These are phyloP conservation scores for Annulohypoxylon moriforme DNA, from an alignment of 495 filamentous ascomycete genomes.

Conservation along the genomic window DNA sequence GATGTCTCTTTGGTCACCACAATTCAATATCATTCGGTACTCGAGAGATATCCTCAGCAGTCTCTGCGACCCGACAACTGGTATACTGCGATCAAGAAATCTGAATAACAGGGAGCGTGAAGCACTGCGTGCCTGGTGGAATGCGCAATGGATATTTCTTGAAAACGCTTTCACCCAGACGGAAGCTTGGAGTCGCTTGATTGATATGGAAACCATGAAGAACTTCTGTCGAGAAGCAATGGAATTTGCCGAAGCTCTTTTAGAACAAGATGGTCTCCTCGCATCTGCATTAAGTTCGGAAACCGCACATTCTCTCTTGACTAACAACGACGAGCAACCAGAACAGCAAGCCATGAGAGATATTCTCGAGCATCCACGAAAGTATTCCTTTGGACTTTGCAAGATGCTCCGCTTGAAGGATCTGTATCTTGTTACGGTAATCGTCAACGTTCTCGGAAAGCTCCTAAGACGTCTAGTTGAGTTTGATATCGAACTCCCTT, in stretches of 20 bases:
- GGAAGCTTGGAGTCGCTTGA: constrained; percentile 77
- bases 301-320: constrained; percentile 55
- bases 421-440: constrained; percentile 78
- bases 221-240: constrained; percentile 95
- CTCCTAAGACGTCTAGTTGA: constrained; percentile 78
- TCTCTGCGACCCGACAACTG: constrained; percentile 83
- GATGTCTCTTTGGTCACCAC: constrained; percentile 56
- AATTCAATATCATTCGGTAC: constrained; percentile 47
- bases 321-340: constrained; percentile 57
- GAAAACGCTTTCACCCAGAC: constrained; percentile 85
- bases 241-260: constrained; percentile 86
- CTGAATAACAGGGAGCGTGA: constrained; percentile 69
- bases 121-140: constrained; percentile 81
- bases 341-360: constrained; percentile 58
- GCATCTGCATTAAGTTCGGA: constrained; percentile 68
- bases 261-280: constrained; percentile 84
- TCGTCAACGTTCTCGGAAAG: constrained; percentile 70
- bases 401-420: constrained; percentile 89
- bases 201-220: constrained; percentile 79
- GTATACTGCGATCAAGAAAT: constrained; percentile 76
- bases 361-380: constrained; percentile 70
- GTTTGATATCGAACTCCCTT: constrained; percentile 73
- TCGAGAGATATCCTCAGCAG: constrained; percentile 77
- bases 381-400: constrained; percentile 73
- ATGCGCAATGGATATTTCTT: constrained; percentile 79